Base-by-base conservation (phyloP, 192 early-diverging fungal species). In the Obelidium mucronatum region DNA sequence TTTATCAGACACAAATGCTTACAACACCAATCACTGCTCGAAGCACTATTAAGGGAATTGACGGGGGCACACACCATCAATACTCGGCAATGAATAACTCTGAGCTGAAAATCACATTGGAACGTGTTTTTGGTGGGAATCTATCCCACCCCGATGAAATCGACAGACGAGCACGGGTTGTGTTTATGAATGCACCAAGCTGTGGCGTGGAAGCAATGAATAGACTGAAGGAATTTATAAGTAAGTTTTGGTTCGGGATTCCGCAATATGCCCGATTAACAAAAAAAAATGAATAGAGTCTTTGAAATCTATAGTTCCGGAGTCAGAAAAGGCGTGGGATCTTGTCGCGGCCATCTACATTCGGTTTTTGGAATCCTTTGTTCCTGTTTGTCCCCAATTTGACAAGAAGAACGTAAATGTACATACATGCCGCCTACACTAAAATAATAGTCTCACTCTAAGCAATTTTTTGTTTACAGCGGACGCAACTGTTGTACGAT, bases 1-100 rank as follows among this genome's bases (percentile, higher is more conserved):
- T 1, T 2, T 53, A n/a, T 1, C 19, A 59, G 58, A 11, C 19
- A 24, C 24, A 33, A 22, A 65, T 65, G 62, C 62, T n/a, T 15
- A n/a, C 62, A 34, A 65, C 62, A 36, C 62, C 62, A 8, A 37
- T 65, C 62, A 65, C 62, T 15, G 62, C 62, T 19, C 8, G 62
- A 33, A 36, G 33, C 58, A 15, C 26, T 28, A 28, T 59, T 28
- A 24, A 28, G 26, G 1, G 13, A 24, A 24, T 15, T 1, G 26
- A 59, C 5, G 5, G 42, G 42, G 17, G 42, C 42, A 11, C 42
- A 44, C 42, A 17, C n/a, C n/a, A n/a, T n/a, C n/a, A 44, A 44
- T 17, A 44, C 17, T 5, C 42, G 6, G 6, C 5, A 5, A 5
- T 44, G 42, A 44, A 17, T 44, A 5, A 44, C 5, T 44, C 42